These are phyloP conservation scores for Sideroxylon spinosum DNA, from an alignment of 179 eudicot genomes.

Conservation along the genomic window DNA sequence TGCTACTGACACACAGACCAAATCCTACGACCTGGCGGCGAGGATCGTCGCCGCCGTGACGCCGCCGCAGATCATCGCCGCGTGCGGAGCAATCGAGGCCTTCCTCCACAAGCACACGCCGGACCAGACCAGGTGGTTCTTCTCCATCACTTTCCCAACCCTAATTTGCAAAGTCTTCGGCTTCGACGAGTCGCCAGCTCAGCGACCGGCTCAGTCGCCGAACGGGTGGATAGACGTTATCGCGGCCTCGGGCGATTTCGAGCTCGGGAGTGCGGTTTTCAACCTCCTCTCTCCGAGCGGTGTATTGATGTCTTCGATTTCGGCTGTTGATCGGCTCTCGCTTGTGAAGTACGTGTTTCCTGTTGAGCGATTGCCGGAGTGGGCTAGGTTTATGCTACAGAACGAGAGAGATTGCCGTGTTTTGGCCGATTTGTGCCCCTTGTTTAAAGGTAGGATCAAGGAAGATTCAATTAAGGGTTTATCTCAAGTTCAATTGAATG, in stretches of 20 bases:
- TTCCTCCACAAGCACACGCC: constrained; percentile 56
- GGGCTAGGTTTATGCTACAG: constrained; percentile 59
- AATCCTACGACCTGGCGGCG: constrained; percentile 62
- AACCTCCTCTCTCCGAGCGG: constrained; percentile 60
- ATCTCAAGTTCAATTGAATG: constrained; percentile 70
- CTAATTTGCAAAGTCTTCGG: constrained; percentile 66
- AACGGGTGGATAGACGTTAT: constrained; percentile 60
- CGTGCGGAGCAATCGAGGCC: constrained; percentile 43
- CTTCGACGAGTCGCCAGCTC: constrained; percentile 50
- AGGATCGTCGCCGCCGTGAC: constrained; percentile 46
- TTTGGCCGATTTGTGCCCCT: constrained; percentile 53
- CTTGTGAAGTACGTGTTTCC: constrained; percentile 82
- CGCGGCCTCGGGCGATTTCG: constrained; percentile 29
- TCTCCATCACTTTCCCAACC: constrained; percentile 66
- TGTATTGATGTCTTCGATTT: constrained; percentile 54
- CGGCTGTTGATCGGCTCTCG: constrained; percentile 63
- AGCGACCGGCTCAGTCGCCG: constrained; percentile 22
- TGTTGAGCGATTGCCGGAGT: constrained; percentile 71
- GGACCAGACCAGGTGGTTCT: constrained; percentile 71
- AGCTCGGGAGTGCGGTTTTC: constrained; percentile 45
- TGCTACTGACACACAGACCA: constrained; percentile 57
- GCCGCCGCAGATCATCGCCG: constrained; percentile 54
- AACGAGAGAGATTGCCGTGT: constrained; percentile 44
- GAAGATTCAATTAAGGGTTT: constrained; percentile 49
- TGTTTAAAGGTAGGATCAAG: constrained; percentile 60